Conservation (phyloP, 345 rosid genomes). For the Bruguiera sexangula region DNA sequence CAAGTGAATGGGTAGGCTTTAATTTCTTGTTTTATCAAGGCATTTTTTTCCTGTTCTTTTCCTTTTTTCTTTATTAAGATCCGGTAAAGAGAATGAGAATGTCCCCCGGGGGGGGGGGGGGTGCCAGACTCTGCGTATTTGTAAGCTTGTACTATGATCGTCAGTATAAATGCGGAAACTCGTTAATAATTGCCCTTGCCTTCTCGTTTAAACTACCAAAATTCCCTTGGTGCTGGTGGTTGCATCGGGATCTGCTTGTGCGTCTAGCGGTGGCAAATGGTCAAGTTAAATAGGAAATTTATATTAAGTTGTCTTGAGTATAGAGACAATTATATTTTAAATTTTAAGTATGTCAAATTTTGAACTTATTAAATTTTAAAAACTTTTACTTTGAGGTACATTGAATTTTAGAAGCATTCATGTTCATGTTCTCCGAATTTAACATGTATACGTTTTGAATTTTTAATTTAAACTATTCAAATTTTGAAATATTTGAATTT, state of each 20-base stretch:
- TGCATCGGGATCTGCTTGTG: neutral
- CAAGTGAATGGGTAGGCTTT: neutral
- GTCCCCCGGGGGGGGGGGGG: neutral
- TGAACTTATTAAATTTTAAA: no score
- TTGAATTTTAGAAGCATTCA: no score
- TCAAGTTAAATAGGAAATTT: neutral
- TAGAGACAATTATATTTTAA: no score
- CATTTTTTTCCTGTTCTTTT: neutral
- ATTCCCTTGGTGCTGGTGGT: neutral
- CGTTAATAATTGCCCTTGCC: neutral
- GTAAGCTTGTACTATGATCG: neutral
- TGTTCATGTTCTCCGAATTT: no score
- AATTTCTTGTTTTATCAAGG: neutral
- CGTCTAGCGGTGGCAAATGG: neutral
- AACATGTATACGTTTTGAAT: no score
- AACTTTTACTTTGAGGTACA: no score
- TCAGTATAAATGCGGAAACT: neutral
- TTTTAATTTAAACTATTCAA: no score
- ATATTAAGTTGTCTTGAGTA: no score
- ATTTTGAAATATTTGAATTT: no score
- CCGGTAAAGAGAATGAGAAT: constrained; percentile 16
- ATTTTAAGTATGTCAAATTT: no score
- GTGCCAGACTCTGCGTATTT: neutral
- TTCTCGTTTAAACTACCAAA: neutral
- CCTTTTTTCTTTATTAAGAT: neutral